Base-by-base conservation (phyloP, 192 early-diverging fungal species). In the Allomyces macrogynus region DNA sequence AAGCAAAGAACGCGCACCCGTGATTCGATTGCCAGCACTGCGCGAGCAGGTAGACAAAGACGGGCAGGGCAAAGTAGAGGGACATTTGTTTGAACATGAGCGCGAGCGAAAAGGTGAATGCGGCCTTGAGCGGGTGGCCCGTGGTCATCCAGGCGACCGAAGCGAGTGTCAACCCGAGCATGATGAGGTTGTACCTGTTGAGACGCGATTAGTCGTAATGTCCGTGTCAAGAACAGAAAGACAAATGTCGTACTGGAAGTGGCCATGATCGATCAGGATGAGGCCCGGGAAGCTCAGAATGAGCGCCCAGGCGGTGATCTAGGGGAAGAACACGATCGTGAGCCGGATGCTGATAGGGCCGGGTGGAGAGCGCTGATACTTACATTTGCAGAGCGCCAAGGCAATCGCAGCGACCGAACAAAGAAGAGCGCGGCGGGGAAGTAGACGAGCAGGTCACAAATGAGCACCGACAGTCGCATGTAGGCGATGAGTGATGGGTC, bases 21-120 rank as follows among this genome's bases (percentile, higher is more conserved):
- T 40, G 32, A 7, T 40, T 40, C 32, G 32, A 40, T 23, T 61
- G 67, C 43, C 84, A 73, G 67, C 88, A 93, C 63, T 78, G 78
- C 49, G 89, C 89, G 5, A 99, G 73, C 24, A 99, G 78, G 69
- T 80, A 94, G 43, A 84, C 85, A 74, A 99, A 99, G 1, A 99
- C 78, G 0, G 92, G 86, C 1, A 92, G 83, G 0, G 95, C 80
- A 74, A 85, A 96, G 69, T 93, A 99, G 16, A 99, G 75, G 2
- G 89, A 88, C 95, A 99, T 99, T 67, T 96, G 93, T 72, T 99
- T 99, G 67, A 94, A 99, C 64, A 79, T 75, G 18, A 99, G 77
- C 0, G 93, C 77, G 24, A 88, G 77, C 65, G 84, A 90, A 70
- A 99, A 99, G 25, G 79, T 77, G 0, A 95, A 67, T 24, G 86